Percentiles rank a stretch among this genome's conserved stretches.
Conservation (phyloP, 2,329 filamentous ascomycete genomes). For the Claviceps spartinae region DNA sequence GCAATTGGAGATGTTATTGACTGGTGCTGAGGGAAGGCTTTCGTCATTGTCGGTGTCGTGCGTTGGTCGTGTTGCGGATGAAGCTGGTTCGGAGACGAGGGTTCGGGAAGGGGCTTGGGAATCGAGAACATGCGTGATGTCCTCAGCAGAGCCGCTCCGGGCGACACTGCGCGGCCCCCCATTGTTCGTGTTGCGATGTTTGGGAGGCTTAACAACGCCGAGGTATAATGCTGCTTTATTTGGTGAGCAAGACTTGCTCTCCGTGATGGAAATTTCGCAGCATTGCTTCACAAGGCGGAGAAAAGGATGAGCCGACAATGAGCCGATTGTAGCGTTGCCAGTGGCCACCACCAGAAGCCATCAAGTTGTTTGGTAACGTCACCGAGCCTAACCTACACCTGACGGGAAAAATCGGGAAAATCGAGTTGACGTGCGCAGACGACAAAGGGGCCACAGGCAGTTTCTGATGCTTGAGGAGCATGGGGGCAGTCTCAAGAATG, state of each 20-base stretch:
- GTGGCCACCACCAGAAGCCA: not conserved
- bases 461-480: slow-evolving; percentile 4
- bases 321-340: slow-evolving; percentile 9
- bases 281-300: not conserved
- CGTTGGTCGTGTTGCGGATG: slow-evolving; percentile 18
- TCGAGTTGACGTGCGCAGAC: slow-evolving; percentile 1
- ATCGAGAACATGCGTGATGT: slow-evolving; percentile 83
- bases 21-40: slow-evolving; percentile 67
- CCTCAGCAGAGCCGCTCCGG: slow-evolving; percentile 60
- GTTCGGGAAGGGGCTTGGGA: slow-evolving; percentile 57
- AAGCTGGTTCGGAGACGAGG: slow-evolving; percentile 30
- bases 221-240: slow-evolving; percentile 6
- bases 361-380: not conserved
- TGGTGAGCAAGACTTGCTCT: slow-evolving; percentile 3
- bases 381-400: slow-evolving; percentile 3
- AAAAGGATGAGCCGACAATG: slow-evolving; percentile 11
- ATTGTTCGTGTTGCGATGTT: slow-evolving; percentile 17
- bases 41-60: slow-evolving; percentile 40
- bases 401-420: slow-evolving; percentile 4
- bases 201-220: slow-evolving; percentile 17
- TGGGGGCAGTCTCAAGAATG: slow-evolving; percentile 29
- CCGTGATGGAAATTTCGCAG: slow-evolving; percentile 17
- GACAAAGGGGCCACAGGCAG: not conserved
- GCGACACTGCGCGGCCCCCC: slow-evolving; percentile 32
- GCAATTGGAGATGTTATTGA: slow-evolving; percentile 64